These are phyloP conservation scores for Stephanodiscus triporus DNA, from an alignment of 108 stramenopile species.

Conservation along the genomic window DNA sequence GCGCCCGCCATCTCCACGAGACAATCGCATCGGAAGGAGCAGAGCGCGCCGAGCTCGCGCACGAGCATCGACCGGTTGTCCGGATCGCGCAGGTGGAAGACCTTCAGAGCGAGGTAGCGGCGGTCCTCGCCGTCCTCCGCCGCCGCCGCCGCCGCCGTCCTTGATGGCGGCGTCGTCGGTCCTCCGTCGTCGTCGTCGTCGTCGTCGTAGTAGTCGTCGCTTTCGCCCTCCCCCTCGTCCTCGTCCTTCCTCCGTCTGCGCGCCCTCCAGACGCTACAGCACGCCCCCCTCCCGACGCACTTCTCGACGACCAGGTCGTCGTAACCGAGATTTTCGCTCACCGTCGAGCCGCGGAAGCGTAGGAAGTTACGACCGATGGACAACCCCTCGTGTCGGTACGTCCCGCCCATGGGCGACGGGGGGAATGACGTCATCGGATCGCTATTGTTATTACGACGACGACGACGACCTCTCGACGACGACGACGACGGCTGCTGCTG, in stretches of 20 bases:
- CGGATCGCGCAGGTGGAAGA: conserved; percentile 32
- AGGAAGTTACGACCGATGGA: conserved; percentile 81
- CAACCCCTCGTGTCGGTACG: conserved; percentile 74
- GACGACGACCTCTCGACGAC: too few relatives aligned
- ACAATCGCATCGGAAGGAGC: conserved; percentile 56
- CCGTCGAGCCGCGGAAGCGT: conserved; percentile 65
- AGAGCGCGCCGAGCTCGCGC: conserved; percentile 68
- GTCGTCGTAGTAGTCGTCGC: not conserved
- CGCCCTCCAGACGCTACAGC: conserved; percentile 64
- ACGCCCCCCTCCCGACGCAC: conserved; percentile 69
- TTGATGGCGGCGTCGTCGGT: not conserved
- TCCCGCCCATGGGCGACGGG: conserved; percentile 44
- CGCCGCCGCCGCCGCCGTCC: conserved; percentile 30
- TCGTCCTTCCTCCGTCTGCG: conserved; percentile 18
- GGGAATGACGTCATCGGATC: too few relatives aligned
- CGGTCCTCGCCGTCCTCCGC: conserved; percentile 43
- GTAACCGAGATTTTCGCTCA: conserved; percentile 40
- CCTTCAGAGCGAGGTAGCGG: conserved; percentile 54
- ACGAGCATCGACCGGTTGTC: conserved; percentile 62
- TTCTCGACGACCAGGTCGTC: conserved; percentile 37
- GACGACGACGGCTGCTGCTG: not conserved
- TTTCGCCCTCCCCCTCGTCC: not conserved
- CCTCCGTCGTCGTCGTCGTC: not conserved
- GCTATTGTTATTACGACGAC: not conserved
- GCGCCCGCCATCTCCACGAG: conserved; percentile 78